Percentiles rank a stretch among this genome's conserved stretches.
Evolutionary conservation across 257 asterid genomes (phyloP).

Genomic region (Solanum ossicruentum): DNA sequence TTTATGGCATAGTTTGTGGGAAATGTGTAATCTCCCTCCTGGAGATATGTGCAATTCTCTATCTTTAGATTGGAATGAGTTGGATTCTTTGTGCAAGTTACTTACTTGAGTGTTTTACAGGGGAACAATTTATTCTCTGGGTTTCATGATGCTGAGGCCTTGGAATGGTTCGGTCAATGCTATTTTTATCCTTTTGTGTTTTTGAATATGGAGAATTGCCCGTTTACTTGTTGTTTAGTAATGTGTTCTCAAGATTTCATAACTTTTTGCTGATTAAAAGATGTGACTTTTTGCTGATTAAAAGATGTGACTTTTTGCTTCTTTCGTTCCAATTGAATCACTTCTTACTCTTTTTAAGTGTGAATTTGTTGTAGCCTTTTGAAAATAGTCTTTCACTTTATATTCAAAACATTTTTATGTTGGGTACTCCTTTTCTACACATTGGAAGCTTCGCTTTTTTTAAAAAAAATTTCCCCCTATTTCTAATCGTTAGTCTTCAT

Average conservation of each 20-base stretch:
- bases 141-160: slow-evolving; percentile 1
- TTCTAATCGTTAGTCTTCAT: background rate
- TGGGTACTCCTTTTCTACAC: background rate
- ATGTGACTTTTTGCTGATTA: background rate
- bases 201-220: background rate
- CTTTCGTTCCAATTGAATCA: background rate
- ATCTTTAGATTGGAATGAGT: background rate
- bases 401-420: background rate
- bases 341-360: background rate
- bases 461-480: background rate
- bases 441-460: background rate
- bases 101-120: background rate
- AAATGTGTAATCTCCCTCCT: background rate
- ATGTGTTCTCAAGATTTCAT: background rate
- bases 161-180: background rate
- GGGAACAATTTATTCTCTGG: background rate
- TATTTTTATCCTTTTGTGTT: background rate
- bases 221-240: background rate
- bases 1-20: background rate
- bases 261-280: background rate
- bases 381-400: background rate
- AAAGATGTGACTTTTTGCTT: background rate
- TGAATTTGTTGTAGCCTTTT: background rate
- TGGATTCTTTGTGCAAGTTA: background rate
- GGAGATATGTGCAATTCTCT: background rate